Evolutionary conservation across 768 basidiomycete species (phyloP).

Genomic region (Rossbeevera mucosa): DNA sequence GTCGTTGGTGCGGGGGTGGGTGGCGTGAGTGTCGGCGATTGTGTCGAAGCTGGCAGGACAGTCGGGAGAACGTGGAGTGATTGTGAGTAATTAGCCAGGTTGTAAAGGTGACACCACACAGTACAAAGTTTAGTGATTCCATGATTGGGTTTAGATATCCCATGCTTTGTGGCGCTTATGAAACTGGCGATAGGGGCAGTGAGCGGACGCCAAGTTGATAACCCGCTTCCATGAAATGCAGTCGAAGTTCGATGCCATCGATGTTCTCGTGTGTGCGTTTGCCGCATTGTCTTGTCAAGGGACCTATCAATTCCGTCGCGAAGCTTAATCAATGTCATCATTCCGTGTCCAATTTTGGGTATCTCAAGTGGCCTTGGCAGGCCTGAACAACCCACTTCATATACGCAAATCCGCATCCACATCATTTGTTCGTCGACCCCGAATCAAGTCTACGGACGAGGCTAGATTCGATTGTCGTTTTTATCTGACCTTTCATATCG

Average conservation of each 20-base stretch:
- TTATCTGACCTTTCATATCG: constrained; percentile 7
- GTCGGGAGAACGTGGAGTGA: constrained; percentile 44
- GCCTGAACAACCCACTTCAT: neutral
- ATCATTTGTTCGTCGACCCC: neutral
- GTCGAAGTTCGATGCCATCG: constrained; percentile 11
- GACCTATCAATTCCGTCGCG: constrained; percentile 12
- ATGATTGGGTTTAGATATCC: constrained; percentile 2
- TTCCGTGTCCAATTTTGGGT: constrained; percentile 3
- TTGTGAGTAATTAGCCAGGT: constrained; percentile 13
- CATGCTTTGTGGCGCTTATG: constrained; percentile 9
- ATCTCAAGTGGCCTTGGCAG: neutral
- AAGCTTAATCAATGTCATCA: constrained; percentile 19
- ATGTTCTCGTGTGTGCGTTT: constrained; percentile 15
- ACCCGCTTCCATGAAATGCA: constrained; percentile 14
- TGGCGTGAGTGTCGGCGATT: constrained; percentile 85
- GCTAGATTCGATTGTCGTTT: neutral
- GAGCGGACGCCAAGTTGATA: constrained; percentile 1
- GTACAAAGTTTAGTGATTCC: constrained; percentile 9
- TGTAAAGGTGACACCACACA: constrained; percentile 11
- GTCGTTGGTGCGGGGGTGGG: constrained; percentile 82
- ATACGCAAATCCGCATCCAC: neutral
- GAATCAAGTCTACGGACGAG: neutral
- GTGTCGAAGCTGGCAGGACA: constrained; percentile 67
- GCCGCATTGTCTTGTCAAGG: constrained; percentile 21
- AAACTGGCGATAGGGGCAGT: constrained; percentile 9